Percentiles rank a stretch among this genome's conserved stretches.
These are phyloP conservation scores for Galeopsis tetrahit DNA, from an alignment of 257 asterid species.

Conservation along the genomic window DNA sequence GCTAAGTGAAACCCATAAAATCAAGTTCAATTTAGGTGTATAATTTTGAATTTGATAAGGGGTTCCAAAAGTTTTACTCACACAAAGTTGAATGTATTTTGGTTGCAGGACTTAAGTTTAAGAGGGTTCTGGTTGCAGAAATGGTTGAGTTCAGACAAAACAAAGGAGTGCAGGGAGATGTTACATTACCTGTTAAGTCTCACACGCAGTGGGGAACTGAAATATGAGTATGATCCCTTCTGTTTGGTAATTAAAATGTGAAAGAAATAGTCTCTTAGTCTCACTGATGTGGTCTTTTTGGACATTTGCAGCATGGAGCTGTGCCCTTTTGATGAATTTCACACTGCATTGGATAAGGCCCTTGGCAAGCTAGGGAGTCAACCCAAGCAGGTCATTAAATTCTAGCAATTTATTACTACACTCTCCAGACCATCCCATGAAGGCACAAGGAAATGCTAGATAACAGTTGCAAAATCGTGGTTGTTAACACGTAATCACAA, in stretches of 20 bases:
- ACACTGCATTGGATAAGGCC: conserved; percentile 73
- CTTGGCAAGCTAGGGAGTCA: conserved; percentile 91
- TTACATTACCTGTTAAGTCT: conserved; percentile 75
- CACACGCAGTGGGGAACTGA: conserved; percentile 68
- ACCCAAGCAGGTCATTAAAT: conserved; percentile 85
- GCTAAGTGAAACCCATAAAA: not conserved
- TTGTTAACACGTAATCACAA: not conserved
- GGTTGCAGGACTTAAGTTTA: conserved; percentile 74
- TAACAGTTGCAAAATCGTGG: not conserved
- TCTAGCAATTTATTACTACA: conserved; percentile 37
- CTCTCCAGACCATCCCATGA: not conserved
- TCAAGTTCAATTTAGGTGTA: not conserved
- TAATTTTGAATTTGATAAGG: too few species aligned
- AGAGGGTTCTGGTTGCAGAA: conserved; percentile 97
- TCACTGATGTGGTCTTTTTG: not conserved
- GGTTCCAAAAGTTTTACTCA: not conserved
- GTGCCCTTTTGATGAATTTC: conserved; percentile 68
- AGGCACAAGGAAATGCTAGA: not conserved
- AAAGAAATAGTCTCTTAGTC: not conserved
- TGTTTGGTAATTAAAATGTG: not conserved
- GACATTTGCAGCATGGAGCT: conserved; percentile 75
- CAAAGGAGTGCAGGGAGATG: conserved; percentile 71
- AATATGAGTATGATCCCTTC: conserved; percentile 64
- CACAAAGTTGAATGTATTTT: conserved; percentile 8
- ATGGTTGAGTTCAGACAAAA: conserved; percentile 72